These are phyloP conservation scores for Claviceps pusilla DNA, from an alignment of 2,329 filamentous ascomycete genomes.

Conservation along the genomic window DNA sequence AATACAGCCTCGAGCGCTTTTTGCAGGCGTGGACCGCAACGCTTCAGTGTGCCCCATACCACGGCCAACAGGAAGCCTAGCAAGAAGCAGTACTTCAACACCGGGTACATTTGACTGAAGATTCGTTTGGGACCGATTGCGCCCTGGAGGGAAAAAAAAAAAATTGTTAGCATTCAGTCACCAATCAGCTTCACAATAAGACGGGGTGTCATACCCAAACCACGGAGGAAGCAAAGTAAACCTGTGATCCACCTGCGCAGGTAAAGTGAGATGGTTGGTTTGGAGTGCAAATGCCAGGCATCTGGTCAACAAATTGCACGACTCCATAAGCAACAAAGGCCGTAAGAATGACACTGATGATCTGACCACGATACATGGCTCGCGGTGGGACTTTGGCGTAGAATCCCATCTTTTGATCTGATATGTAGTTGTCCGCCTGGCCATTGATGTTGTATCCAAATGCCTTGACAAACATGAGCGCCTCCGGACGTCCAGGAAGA, in stretches of 20 bases:
- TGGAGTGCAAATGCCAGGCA: conserved; percentile 17
- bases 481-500: conserved; percentile 20
- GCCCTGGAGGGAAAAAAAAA: conserved; percentile 5
- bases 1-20: conserved; percentile 1
- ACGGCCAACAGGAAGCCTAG: conserved; percentile 23
- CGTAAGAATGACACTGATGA: conserved; percentile 26
- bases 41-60: conserved; percentile 45
- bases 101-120: conserved; percentile 26
- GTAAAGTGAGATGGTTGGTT: conserved; percentile 19
- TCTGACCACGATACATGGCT: conserved; percentile 23
- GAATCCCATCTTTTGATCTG: conserved; percentile 19
- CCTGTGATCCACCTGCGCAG: conserved; percentile 16
- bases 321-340: conserved; percentile 26
- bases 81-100: conserved; percentile 30
- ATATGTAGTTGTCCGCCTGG: conserved; percentile 25
- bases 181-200: neutral
- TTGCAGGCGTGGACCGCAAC: conserved; percentile 31
- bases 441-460: conserved; percentile 27
- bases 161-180: neutral
- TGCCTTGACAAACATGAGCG: conserved; percentile 36
- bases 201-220: conserved; percentile 11
- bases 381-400: conserved; percentile 20
- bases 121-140: conserved; percentile 17
- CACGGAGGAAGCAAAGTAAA: conserved; percentile 20
- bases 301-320: conserved; percentile 21